These are phyloP conservation scores for Dacryopinax spathularia DNA, from an alignment of 768 basidiomycete genomes.

Conservation along the genomic window DNA sequence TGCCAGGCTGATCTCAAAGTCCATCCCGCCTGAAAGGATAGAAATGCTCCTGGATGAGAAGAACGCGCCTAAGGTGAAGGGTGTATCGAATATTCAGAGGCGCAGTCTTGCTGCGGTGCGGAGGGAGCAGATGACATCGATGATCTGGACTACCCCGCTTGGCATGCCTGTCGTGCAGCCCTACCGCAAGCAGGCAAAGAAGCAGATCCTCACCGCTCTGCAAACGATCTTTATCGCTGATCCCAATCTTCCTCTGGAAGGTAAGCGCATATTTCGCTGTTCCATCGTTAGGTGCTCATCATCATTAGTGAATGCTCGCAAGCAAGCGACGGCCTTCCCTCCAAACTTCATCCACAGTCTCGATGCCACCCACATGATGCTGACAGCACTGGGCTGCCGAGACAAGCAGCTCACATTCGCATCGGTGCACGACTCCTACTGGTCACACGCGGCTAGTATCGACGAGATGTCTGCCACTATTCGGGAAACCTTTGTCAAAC, in stretches of 20 bases:
- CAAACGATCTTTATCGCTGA: slow-evolving; percentile 86
- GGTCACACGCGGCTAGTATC: slow-evolving; percentile 84
- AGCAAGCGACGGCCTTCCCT: slow-evolving; percentile 94
- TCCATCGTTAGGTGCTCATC: not conserved
- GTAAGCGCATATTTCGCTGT: slow-evolving; percentile 23
- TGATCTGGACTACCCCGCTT: slow-evolving; percentile 94
- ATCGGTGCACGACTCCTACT: slow-evolving; percentile 97
- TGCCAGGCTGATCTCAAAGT: slow-evolving; percentile 74
- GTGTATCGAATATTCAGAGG: not conserved
- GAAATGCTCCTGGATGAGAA: slow-evolving; percentile 11
- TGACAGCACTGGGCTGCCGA: slow-evolving; percentile 80
- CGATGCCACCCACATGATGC: slow-evolving; percentile 97
- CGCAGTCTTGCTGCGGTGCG: slow-evolving; percentile 25
- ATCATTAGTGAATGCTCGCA: slow-evolving; percentile 51
- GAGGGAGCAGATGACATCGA: slow-evolving; percentile 87
- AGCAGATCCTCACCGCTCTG: slow-evolving; percentile 68
- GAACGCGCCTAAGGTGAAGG: slow-evolving; percentile 15
- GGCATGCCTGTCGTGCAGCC: slow-evolving; percentile 93
- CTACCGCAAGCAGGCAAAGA: slow-evolving; percentile 69
- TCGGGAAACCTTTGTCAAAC: slow-evolving; percentile 81
- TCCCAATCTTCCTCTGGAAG: slow-evolving; percentile 58
- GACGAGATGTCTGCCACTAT: slow-evolving; percentile 82
- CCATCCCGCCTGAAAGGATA: slow-evolving; percentile 50
- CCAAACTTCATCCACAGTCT: slow-evolving; percentile 97
- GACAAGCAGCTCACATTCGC: slow-evolving; percentile 73